Evolutionary conservation across 148 eudicot genomes (phyloP).

Genomic region (Rhododendron ovatum): DNA sequence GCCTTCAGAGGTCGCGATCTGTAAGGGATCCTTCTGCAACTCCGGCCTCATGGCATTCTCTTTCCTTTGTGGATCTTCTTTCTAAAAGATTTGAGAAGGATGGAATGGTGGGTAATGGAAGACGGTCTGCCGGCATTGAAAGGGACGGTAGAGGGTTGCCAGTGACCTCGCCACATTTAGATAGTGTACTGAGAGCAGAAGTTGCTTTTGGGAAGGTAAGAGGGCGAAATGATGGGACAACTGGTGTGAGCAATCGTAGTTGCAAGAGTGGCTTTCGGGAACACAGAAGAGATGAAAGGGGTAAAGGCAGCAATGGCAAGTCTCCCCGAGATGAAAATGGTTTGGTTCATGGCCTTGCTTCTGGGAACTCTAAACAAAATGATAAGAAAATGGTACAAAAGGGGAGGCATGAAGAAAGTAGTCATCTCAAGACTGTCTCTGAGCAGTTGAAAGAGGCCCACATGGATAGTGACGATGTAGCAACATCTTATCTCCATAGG

Average conservation of each 20-base stretch:
- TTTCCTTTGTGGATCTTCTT: conserved; percentile 47
- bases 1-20: conserved; percentile 76
- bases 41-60: conserved; percentile 76
- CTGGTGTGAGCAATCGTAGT: conserved; percentile 38
- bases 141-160: conserved; percentile 33
- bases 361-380: conserved; percentile 35
- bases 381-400: conserved; percentile 33
- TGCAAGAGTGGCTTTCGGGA: conserved; percentile 33
- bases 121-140: conserved; percentile 52
- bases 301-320: conserved; percentile 28
- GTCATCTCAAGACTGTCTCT: conserved; percentile 43
- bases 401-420: conserved; percentile 35
- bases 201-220: conserved; percentile 21
- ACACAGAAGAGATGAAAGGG: conserved; percentile 39
- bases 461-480: conserved; percentile 51
- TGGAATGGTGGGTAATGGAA: conserved; percentile 31
- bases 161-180: conserved; percentile 39
- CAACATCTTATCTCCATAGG: conserved; percentile 41
- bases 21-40: conserved; percentile 87
- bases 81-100: conserved; percentile 46
- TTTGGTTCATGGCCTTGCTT: conserved; percentile 29
- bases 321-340: conserved; percentile 26
- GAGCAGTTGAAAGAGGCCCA: conserved; percentile 54
- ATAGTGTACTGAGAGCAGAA: conserved; percentile 20
- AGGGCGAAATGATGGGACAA: conserved; percentile 26